Evolutionary conservation across 2,329 filamentous ascomycete species (phyloP), one percentile per base, ranked within the genome.

Genomic region (Phaeophleospora eucalypticola): DNA sequence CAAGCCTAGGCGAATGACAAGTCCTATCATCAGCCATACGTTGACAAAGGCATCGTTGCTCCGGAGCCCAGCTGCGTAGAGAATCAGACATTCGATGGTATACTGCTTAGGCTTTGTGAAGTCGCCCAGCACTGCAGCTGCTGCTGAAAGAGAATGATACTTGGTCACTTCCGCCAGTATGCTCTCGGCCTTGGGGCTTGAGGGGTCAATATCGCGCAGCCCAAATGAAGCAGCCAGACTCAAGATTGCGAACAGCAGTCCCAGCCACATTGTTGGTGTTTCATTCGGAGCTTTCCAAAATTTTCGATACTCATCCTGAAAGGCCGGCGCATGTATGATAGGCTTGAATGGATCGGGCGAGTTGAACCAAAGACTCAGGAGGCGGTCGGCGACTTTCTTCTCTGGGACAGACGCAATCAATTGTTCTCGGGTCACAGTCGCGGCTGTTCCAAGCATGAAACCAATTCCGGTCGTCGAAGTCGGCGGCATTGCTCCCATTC

Each of bases 291-390:
- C 53, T 6, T 61, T 47, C 73, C 74, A 77, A 45, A 76, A 77
- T 0, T 56, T 57, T 3, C 70, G 63, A 44, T 77, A 77, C 67
- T 66, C 59, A 15, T 65, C 60, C 34, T 66, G 61, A 33, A 68
- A 70, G 2, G 65, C 65, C 1, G 63, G 62, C 12, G 61, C 63
- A 61, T 94, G 88, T 41, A 93, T 79, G 54, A 93, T 82, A 62
- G 53, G 51, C 44, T 64, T 65, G 48, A 65, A 65, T 1, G 64
- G 62, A 43, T 66, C 61, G 0, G 59, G 56, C 2, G 59, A 58
- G 36, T 65, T 65, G 56, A 67, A 67, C 63, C 63, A 67, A 7
- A 63, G 52, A 18, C 54, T 60, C 4, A 63, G 57, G 17, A 61
- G 45, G 4, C 59, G 48, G 45, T 68, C 65, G 29, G 60, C 56